Percentiles rank a stretch among this genome's conserved stretches.
These are phyloP conservation scores for Acanthamoeba rhysodes DNA, from an alignment of 208 protist species.

Conservation along the genomic window DNA sequence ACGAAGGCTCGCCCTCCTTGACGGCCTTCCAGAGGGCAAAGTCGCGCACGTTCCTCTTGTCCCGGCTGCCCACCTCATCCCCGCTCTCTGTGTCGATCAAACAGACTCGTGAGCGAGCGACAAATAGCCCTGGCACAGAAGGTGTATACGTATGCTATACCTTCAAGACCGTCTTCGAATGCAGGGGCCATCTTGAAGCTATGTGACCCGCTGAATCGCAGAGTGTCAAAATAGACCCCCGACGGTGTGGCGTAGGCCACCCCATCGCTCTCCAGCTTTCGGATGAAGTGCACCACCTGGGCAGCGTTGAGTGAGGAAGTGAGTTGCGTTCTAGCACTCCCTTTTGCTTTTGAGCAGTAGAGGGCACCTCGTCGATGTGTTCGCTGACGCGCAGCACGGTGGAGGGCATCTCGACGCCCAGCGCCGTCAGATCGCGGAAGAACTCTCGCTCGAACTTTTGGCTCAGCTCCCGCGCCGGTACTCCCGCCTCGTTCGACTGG, in stretches of 20 bases:
- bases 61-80: constrained; percentile 93
- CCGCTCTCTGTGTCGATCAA: constrained; percentile 86
- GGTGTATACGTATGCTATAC: too few species aligned
- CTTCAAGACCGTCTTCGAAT: constrained; percentile 74
- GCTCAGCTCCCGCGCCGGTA: neutral
- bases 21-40: constrained; percentile 99
- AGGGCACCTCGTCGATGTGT: constrained; percentile 94
- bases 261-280: constrained; percentile 97
- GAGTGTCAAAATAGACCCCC: constrained; percentile 97
- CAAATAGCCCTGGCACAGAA: too few species aligned
- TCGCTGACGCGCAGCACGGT: constrained; percentile 94
- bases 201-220: constrained; percentile 73
- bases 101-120: neutral
- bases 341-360: neutral
- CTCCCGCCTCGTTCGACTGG: constrained; percentile 8
- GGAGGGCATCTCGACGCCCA: constrained; percentile 84
- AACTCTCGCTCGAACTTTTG: constrained; percentile 92
- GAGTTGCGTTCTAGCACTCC: neutral
- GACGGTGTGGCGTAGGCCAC: constrained; percentile 95
- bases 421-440: constrained; percentile 94
- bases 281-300: constrained; percentile 91
- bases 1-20: constrained; percentile 95
- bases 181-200: constrained; percentile 48
- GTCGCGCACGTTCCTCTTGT: constrained; percentile 95
- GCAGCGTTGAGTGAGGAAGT: neutral